Evolutionary conservation across 768 basidiomycete genomes (phyloP), one percentile per base, ranked within the genome.

Genomic region (Leccinum arenicola): DNA sequence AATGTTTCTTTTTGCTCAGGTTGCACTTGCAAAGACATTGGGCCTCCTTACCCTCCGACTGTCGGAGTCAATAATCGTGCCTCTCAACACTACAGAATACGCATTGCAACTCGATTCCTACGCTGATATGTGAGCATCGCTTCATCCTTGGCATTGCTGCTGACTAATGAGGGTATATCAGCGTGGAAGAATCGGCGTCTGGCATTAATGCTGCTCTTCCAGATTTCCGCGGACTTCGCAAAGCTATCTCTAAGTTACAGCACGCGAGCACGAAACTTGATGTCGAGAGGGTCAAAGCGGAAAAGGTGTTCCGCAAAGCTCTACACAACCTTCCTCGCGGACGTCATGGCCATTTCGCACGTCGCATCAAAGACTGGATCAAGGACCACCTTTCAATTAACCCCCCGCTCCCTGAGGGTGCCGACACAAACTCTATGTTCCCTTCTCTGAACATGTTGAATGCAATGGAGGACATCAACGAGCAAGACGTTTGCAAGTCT

Each of bases 71-170:
- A 75, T 88, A 49, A 72, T 90, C 35, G 62, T 91, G 11, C 89
- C 89, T 8, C 72, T 91, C 40, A 91, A 91, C 67, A 89, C 88
- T 11, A 90, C 89, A 0, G 86, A 89, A 61, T 91, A 91, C 66
- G 75, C 87, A 3, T 62, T 82, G 9, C 87, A 89, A 67, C 77
- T 91, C 10, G 73, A 77, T 53, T 73, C 78, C 14, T 90, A 90
- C 64, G 77, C 87, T 21, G 76, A 80, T 40, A 77, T 76, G 87
- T 89, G 66, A 65, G 84, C 57, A 2, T n/a, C 19, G n/a, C 52
- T 56, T 58, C 23, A 47, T 33, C 72, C 66, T 50, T 67, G 70
- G 55, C 68, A 48, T 55, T 64, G 68, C 40, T 67, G 67, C 47
- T 49, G 60, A 8, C 58, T 60, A 4, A 62, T 19, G 10, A 36